These are phyloP conservation scores for Rhodocollybia butyracea DNA, from an alignment of 768 basidiomycete genomes.

Conservation along the genomic window DNA sequence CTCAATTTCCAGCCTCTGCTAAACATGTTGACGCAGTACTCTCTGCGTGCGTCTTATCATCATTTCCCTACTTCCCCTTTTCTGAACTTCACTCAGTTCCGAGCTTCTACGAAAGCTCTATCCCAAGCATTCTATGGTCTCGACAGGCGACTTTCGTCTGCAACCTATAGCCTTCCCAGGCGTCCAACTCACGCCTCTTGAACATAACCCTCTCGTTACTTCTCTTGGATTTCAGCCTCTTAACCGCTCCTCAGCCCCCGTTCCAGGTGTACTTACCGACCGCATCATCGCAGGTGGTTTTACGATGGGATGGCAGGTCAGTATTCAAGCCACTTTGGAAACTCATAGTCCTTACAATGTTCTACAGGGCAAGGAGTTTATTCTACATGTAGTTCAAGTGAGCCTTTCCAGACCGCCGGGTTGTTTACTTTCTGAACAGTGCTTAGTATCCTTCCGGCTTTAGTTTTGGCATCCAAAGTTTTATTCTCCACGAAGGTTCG, in stretches of 20 bases:
- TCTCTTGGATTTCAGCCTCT: constrained; percentile 47
- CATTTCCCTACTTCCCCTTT: neutral
- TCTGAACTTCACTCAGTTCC: constrained; percentile 19
- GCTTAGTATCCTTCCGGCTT: constrained; percentile 30
- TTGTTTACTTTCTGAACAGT: neutral
- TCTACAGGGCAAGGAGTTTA: constrained; percentile 50
- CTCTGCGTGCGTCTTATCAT: constrained; percentile 35
- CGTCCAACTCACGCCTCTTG: constrained; percentile 39
- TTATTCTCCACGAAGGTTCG: constrained; percentile 65
- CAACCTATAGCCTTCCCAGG: constrained; percentile 52
- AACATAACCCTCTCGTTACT: constrained; percentile 48
- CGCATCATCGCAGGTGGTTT: constrained; percentile 52
- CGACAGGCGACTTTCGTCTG: constrained; percentile 44
- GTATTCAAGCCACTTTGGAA: constrained; percentile 13
- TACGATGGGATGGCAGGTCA: constrained; percentile 56
- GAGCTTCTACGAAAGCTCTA: constrained; percentile 54
- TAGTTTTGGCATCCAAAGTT: constrained; percentile 29
- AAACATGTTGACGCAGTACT: constrained; percentile 43
- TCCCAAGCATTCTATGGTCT: constrained; percentile 58
- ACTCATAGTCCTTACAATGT: neutral
- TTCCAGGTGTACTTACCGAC: constrained; percentile 54
- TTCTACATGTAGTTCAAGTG: constrained; percentile 52
- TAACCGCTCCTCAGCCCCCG: constrained; percentile 33
- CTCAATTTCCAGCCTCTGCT: constrained; percentile 42
- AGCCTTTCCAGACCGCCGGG: constrained; percentile 10